Evolutionary conservation across 2,329 filamentous ascomycete genomes (phyloP), one percentile per base, ranked within the genome.

Genomic region (Ascosphaera pollenicola): DNA sequence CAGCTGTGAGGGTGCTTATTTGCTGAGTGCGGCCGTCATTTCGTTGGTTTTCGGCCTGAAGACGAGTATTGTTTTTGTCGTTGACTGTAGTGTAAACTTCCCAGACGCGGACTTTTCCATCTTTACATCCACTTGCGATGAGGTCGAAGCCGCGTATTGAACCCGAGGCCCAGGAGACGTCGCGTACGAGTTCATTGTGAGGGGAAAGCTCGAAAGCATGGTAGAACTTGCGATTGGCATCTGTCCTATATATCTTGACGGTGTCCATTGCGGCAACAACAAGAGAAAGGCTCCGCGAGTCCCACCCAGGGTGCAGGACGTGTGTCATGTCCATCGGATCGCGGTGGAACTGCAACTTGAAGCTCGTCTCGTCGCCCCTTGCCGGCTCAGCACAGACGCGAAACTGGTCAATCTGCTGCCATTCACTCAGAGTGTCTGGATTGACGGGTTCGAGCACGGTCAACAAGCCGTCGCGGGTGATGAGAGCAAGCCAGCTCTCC

Each of bases 111-210:
- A 94, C 74, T 48, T 74, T 76, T 2, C 89, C 87, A 53, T 98
- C 89, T 56, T 91, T 91, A 53, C 82, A 89, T 2, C 84, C 87
- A 4, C 85, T 91, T 2, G 87, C 89, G 48, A 95, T 70, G 41
- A 87, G 69, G 55, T 98, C 89, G 54, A 82, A 87, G 1, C 87
- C 87, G 31, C 85, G 66, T 49, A 91, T 83, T 46, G 84, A 91
- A 10, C 84, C 87, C 37, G 84, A 79, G 1, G 87, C 83, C 89
- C 89, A 98, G 2, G 82, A 77, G 1, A 94, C 71, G 54, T 94
- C 85, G 37, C 87, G 69, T 5, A 94, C 79, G 31, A 95, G 66
- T 1, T 76, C 75, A 6, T 71, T 67, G 48, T 93, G 80, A 2
- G 75, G 74, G 21, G 65, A 64, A 13, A 95, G 63, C 51, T 84